Base-by-base conservation (phyloP, 495 filamentous ascomycete species). In the Penicillium herquei region DNA sequence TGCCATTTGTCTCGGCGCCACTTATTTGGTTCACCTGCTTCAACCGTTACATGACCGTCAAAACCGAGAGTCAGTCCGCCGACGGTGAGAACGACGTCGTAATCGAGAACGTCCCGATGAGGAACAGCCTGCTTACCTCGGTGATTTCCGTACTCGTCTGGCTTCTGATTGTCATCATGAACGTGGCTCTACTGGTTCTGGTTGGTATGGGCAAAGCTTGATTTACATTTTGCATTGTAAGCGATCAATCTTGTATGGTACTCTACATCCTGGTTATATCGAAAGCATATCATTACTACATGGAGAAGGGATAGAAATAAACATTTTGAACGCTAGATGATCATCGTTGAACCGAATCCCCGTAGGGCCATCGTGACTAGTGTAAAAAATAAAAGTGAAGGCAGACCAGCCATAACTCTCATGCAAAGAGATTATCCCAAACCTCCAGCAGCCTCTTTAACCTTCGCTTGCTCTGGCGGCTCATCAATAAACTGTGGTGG, bases 401-500 rank as follows among this genome's bases (percentile, higher is more conserved):
- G 21, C 1, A 26, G 21, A 4, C 4, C 21, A 26, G 21, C 21
- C 21, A 1, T 26, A 26, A 26, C 4, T 26, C 21, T 26, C 1
- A 26, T 26, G 21, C 21, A 26, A 26, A 26, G 21, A 26, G 21
- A 26, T 70, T 62, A 76, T 32, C 70, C 70, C 54, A 76, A 51
- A 0, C 72, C 74, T 18, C 71, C 70, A 30, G 76, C 76, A 53
- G 73, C 70, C 74, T 95, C 91, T 78, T 93, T 93, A 31, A 94
- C 81, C 76, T 94, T 90, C 14, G 73, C 75, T 30, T 80, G 69
- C 71, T 86, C 79, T 1, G 87, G 87, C 21, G 87, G 79, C 72
- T 90, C 86, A 73, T 92, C 93, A 59, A 98, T 87, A 72, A 98
- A 98, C 44, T 90, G 84, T 30, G 94, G 94, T 31, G 87, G 83